Percentiles rank a stretch among this genome's conserved stretches.
phyloP scores from a whole-genome alignment of 1,284 basidiomycete species.

The Apiotrichum porosum region DNA sequence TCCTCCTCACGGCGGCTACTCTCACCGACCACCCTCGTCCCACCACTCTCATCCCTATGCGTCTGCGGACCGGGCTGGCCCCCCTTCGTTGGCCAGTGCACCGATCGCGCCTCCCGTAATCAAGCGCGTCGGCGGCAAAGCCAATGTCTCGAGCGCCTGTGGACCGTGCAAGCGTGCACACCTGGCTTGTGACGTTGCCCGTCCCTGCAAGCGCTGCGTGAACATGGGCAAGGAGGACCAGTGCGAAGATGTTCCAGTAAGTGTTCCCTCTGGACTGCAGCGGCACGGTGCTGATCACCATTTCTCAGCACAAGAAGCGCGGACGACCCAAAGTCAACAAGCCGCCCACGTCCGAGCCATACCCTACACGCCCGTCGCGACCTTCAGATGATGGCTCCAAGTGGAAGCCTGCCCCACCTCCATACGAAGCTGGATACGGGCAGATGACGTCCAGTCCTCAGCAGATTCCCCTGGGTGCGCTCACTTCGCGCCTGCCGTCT shows the following conservation, averaged over 20 bases:
- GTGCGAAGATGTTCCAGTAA: slow-evolving; percentile 46
- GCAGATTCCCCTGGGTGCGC: not conserved
- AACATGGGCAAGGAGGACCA: slow-evolving; percentile 41
- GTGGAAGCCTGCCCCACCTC: slow-evolving; percentile 23
- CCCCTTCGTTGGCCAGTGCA: too few relatives aligned
- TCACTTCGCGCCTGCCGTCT: slow-evolving; percentile 3
- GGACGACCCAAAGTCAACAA: slow-evolving; percentile 42
- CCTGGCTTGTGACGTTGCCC: slow-evolving; percentile 39
- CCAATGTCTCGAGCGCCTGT: slow-evolving; percentile 39
- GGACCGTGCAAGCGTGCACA: slow-evolving; percentile 45
- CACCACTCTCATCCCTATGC: not conserved
- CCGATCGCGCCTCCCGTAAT: slow-evolving; percentile 2
- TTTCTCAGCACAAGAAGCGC: slow-evolving; percentile 41
- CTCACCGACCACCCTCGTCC: not conserved
- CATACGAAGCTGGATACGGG: slow-evolving; percentile 22
- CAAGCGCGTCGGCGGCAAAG: slow-evolving; percentile 28
- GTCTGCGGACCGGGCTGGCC: not conserved
- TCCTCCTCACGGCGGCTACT: not conserved
- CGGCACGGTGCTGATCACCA: too few relatives aligned
- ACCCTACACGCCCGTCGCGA: slow-evolving; percentile 11
- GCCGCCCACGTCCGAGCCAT: slow-evolving; percentile 29
- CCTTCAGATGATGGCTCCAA: slow-evolving; percentile 8
- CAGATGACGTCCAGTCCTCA: slow-evolving; percentile 4
- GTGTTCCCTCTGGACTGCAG: too few relatives aligned
- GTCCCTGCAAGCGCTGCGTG: slow-evolving; percentile 46